Percentiles rank a stretch among this genome's conserved stretches.
Conservation (phyloP, 2,329 filamentous ascomycete genomes). For the Aspergillus sp. region DNA sequence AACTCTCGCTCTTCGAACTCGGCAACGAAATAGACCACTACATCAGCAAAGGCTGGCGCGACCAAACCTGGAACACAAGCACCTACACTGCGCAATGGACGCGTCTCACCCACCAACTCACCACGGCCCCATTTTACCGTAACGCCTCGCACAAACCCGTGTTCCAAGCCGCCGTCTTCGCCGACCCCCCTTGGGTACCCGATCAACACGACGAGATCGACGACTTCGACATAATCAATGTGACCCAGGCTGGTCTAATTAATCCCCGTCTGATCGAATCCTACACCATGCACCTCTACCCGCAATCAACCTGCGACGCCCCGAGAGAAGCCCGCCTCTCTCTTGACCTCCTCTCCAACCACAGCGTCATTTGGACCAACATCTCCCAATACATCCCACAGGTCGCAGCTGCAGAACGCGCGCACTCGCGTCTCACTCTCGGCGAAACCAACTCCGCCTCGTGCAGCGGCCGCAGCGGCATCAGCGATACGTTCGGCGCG, state of each 20-base stretch:
- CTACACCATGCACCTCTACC: slow-evolving; percentile 10
- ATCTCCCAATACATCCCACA: slow-evolving; percentile 12
- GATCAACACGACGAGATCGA: slow-evolving; percentile 10
- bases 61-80: neutral
- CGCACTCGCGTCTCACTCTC: neutral
- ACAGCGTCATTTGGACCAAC: slow-evolving; percentile 8
- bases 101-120: slow-evolving; percentile 3
- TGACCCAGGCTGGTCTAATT: slow-evolving; percentile 4
- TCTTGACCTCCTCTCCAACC: slow-evolving; percentile 5
- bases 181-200: slow-evolving; percentile 6
- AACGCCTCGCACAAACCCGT: slow-evolving; percentile 1
- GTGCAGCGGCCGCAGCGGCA: slow-evolving; percentile 9
- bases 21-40: slow-evolving; percentile 12
- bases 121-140: slow-evolving; percentile 2
- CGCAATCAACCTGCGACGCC: slow-evolving; percentile 8
- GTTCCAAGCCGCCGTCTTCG: slow-evolving; percentile 10
- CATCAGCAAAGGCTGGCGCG: slow-evolving; percentile 9
- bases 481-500: slow-evolving; percentile 11
- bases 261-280: slow-evolving; percentile 1
- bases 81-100: slow-evolving; percentile 7
- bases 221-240: slow-evolving; percentile 10
- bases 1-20: slow-evolving; percentile 3
- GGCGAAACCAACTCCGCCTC: slow-evolving; percentile 10
- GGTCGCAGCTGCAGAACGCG: slow-evolving; percentile 2
- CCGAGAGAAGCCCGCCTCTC: neutral